Base-by-base conservation (phyloP, 768 basidiomycete species). In the Phanerochaete sordida region DNA sequence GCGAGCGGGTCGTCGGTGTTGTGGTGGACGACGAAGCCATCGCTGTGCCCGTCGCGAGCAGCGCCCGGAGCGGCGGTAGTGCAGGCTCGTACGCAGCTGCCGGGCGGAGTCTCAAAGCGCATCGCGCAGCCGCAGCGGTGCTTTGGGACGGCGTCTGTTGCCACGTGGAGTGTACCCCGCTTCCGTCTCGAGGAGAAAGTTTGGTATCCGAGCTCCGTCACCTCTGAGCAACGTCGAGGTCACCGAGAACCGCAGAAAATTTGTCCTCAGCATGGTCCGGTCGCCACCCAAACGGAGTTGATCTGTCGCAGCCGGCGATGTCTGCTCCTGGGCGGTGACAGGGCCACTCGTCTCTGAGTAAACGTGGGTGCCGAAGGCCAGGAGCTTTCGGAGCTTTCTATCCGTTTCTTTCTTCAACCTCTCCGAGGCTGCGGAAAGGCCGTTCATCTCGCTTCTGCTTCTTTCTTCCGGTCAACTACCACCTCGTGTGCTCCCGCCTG, bases 1-100 rank as follows among this genome's bases (percentile, higher is more conserved):
- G 76, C 1, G 92, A 94, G 66, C 96, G 88, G 35, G 90, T 93
- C 43, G 85, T 83, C 44, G 77, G 77, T 58, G 73, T 70, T 30
- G 72, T 70, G 28, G 75, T 70, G 33, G 74, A 66, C 51, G 70
- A 64, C 45, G 72, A 62, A 63, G 60, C 58, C 66, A 68, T 65
- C 48, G 60, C 37, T 51, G 43, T 35, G 61, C 30, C 43, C 60
- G 64, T 55, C 57, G 61, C 56, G 57, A 49, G 44, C 61, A 39
- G 57, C 61, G 57, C 45, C 53, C 35, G 35, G 23, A 54, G 53
- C 53, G 53, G 53, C 53, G 53, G 53, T 54, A 43, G 21, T 27
- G 23, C 53, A 54, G 53, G 23, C 53, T 54, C 53, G 35, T 54
- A 54, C 53, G 53, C 53, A 54, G 53, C 24, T 16, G 47, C 53